Base-by-base conservation (phyloP, 257 asterid genomes). In the Ilex aquifolium region DNA sequence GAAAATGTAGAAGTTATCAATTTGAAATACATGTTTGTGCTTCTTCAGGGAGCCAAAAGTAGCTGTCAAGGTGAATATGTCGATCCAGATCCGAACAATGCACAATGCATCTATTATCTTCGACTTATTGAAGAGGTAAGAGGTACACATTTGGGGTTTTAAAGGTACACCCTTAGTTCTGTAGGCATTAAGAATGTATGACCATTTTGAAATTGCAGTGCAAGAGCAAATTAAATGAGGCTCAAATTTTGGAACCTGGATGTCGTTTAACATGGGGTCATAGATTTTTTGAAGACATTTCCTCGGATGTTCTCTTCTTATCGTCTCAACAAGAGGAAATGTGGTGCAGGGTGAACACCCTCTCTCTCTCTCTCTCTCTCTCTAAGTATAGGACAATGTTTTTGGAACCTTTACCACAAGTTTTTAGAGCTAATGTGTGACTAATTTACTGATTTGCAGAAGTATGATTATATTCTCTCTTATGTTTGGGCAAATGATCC, bases 401-500 rank as follows among this genome's bases (percentile, higher is more conserved):
- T 32, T 31, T 17, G 5, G 32, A 29, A 44, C 16, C 2, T 55
- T 10, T 36, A 17, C 21, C 13, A 9, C 13, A 44, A 3, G 17
- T n/a, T 7, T 15, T 8, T 3, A 39, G 6, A 14, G 15, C 4
- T 30, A 16, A 29, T 12, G n/a, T 44, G 31, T 10, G 6, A 39
- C 2, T 13, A 42, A 5, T 42, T 61, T n/a, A 50, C n/a, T 21
- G 27, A 21, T 69, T 12, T 40, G 53, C n/a, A 50, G 73, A 68
- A 27, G 44, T 14, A 50, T 13, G 16, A 49, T 5, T 14, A 67
- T 46, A 14, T 42, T 27, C 15, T 60, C 10, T 56, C 69, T 1
- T 0, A 7, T 49, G 7, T n/a, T 61, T 76, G 80, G 80, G 74
- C 80, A 31, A 76, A 72, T 57, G 61, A 21, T 21, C 27, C 27